These are phyloP conservation scores for Calycina marina DNA, from an alignment of 2,329 filamentous ascomycete species.

Conservation along the genomic window DNA sequence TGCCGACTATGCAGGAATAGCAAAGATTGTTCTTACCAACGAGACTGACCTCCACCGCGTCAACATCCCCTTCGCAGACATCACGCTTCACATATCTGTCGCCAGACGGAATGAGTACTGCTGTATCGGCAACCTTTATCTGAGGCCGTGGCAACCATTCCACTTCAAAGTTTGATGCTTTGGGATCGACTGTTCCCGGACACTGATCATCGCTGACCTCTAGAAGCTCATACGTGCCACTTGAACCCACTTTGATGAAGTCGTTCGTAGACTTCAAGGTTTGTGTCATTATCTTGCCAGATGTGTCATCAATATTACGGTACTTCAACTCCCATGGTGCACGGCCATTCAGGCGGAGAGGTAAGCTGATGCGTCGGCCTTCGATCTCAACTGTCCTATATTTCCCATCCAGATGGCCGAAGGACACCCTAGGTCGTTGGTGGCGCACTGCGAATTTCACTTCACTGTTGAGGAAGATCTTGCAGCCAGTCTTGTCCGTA, in stretches of 20 bases:
- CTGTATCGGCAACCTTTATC: conserved; percentile 50
- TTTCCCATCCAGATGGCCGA: conserved; percentile 74
- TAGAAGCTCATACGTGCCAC: conserved; percentile 68
- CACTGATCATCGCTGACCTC: conserved; percentile 69
- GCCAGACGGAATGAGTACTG: conserved; percentile 39
- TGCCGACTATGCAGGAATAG: background rate
- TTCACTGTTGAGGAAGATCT: conserved; percentile 72
- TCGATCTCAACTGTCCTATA: conserved; percentile 63
- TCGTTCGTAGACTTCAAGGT: conserved; percentile 46
- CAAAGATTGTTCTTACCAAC: conserved; percentile 37
- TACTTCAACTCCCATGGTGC: conserved; percentile 73
- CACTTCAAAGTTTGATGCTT: conserved; percentile 62
- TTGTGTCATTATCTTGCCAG: conserved; percentile 31
- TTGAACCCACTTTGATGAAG: conserved; percentile 45
- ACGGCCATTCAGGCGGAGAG: conserved; percentile 73
- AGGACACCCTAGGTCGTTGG: conserved; percentile 74
- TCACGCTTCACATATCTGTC: conserved; percentile 57
- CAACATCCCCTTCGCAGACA: conserved; percentile 89
- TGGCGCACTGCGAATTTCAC: conserved; percentile 74
- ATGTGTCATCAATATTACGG: conserved; percentile 43
- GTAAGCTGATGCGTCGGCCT: conserved; percentile 57
- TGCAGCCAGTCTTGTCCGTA: conserved; percentile 75
- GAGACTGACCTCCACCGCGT: conserved; percentile 69
- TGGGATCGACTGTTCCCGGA: conserved; percentile 62
- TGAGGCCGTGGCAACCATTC: conserved; percentile 74